These are phyloP conservation scores for Beauveria varroae DNA, from an alignment of 2,329 filamentous ascomycete species.

Conservation along the genomic window DNA sequence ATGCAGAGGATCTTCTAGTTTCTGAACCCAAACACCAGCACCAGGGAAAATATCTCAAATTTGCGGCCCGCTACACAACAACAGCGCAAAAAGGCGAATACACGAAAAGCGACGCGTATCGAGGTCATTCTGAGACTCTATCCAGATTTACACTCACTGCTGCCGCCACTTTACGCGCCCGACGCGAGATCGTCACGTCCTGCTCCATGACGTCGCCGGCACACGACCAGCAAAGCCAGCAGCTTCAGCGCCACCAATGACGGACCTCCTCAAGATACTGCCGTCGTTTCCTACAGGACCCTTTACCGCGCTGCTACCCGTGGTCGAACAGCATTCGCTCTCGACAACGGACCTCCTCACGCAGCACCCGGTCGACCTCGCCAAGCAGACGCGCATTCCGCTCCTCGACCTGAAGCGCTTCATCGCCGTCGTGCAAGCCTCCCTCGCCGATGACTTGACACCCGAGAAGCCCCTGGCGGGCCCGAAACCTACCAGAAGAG, in stretches of 20 bases:
- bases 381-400: slow-evolving; percentile 76
- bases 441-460: slow-evolving; percentile 56
- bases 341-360: slow-evolving; percentile 80
- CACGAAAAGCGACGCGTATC: not conserved
- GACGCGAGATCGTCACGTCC: not conserved
- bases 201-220: slow-evolving; percentile 7
- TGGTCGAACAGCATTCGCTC: slow-evolving; percentile 70
- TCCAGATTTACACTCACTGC: not conserved
- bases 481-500: not conserved
- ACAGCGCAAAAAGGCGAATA: not conserved
- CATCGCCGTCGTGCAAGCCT: slow-evolving; percentile 56
- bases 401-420: slow-evolving; percentile 73
- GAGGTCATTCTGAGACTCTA: not conserved
- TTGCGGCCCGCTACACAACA: not conserved
- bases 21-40: not conserved
- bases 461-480: slow-evolving; percentile 12
- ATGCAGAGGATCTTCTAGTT: not conserved
- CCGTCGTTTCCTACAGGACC: slow-evolving; percentile 67
- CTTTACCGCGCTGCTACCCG: slow-evolving; percentile 68
- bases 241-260: slow-evolving; percentile 48
- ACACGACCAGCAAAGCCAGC: slow-evolving; percentile 3
- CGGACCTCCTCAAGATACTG: slow-evolving; percentile 75
- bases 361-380: slow-evolving; percentile 73
- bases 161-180: slow-evolving; percentile 3
- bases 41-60: not conserved